Evolutionary conservation across 305 asterid species (phyloP), one percentile per base, ranked within the genome.

Genomic region (Plantago rigida): DNA sequence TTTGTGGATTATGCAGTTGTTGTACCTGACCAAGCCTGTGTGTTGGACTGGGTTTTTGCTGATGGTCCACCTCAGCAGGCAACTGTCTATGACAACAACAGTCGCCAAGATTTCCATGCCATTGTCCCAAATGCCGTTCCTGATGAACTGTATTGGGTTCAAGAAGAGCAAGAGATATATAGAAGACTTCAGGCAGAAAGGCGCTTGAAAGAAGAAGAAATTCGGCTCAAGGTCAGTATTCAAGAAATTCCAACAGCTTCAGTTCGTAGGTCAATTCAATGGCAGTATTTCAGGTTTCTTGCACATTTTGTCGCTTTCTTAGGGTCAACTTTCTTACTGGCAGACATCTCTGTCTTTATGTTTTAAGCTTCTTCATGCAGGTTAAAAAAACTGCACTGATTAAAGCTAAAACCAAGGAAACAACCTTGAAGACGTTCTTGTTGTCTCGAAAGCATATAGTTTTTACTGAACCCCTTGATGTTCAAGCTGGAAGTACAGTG

Each of bases 11-110:
- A 64, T 78, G 79, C 78, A 92, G 99, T 89, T 81, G 78, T 75
- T 73, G 82, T 93, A 34, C 96, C 96, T 63, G 81, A 85, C 53
- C 74, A 68, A 56, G 91, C 99, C 66, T 67, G 83, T 66, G 81
- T 89, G 57, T 72, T 93, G 88, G 88, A 89, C 79, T 93, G 97
- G 97, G 99, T 93, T 70, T 80, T 93, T 56, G 94, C 97, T 76
- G 94, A 93, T 70, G 96, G 96, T 63, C 87, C 92, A 67, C 96
- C 99, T 36, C 71, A 82, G 67, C 71, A 69, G 67, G 97, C 90
- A 65, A 65, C 28, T 65, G 54, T 78, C 64, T 93, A 75, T 65
- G 97, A 93, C 79, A 89, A 89, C 80, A 89, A 93, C 67, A 42
- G 36, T 60, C 51, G 46, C 65, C 78, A 74, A 76, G 99, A 89